Percentiles rank a stretch among this genome's conserved stretches.
These are phyloP conservation scores for Toxicodendron radicans DNA, from an alignment of 345 rosid genomes.

Conservation along the genomic window DNA sequence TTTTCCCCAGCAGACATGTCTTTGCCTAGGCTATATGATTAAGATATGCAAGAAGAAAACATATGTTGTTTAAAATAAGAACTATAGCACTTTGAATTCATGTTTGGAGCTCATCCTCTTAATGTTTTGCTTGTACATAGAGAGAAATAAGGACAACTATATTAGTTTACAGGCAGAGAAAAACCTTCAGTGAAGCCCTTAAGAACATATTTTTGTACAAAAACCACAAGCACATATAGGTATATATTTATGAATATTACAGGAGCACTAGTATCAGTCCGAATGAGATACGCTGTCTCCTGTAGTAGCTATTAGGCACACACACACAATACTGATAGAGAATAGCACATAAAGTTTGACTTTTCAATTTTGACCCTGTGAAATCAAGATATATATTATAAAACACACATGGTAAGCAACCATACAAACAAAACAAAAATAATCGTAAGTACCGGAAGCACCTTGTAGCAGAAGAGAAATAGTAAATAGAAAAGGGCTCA, in stretches of 20 bases:
- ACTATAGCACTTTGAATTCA: not conserved
- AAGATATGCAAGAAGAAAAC: not conserved
- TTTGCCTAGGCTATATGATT: not conserved
- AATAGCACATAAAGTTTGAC: not conserved
- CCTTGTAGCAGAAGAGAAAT: not conserved
- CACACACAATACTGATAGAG: not conserved
- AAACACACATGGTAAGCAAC: slow-evolving; percentile 7
- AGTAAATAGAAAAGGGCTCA: slow-evolving; percentile 17
- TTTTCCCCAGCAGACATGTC: not conserved
- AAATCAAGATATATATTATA: slow-evolving; percentile 21
- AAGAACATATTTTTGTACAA: not conserved
- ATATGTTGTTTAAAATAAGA: not conserved
- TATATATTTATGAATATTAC: not conserved
- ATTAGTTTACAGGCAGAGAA: not conserved
- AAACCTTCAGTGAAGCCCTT: not conserved
- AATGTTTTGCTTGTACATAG: not conserved
- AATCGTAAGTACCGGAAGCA: not conserved
- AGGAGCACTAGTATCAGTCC: not conserved
- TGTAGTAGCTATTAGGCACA: not conserved
- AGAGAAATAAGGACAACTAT: not conserved
- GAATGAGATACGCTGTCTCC: not conserved
- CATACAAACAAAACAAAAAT: not conserved
- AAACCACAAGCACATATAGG: not conserved
- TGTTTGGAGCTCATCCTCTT: not conserved
- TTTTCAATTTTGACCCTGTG: slow-evolving; percentile 4